Percentiles rank a stretch among this genome's conserved stretches.
These are phyloP conservation scores for Colletotrichum sp. DNA, from an alignment of 2,329 filamentous ascomycete genomes.

Conservation along the genomic window DNA sequence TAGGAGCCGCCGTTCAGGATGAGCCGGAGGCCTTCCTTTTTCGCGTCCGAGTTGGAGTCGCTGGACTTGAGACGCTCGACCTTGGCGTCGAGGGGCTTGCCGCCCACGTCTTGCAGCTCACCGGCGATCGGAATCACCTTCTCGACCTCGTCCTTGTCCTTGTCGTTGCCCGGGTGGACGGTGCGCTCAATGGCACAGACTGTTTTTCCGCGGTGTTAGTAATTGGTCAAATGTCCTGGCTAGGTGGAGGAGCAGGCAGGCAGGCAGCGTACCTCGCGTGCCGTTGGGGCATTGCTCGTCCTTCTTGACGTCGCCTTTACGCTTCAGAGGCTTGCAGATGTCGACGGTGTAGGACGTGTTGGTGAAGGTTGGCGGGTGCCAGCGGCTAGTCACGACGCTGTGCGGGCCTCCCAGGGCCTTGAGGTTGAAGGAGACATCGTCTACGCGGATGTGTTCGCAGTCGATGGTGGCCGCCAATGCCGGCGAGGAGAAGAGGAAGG, in stretches of 20 bases:
- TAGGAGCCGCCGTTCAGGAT: conserved; percentile 68
- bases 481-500: conserved; percentile 38
- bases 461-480: conserved; percentile 56
- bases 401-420: conserved; percentile 69
- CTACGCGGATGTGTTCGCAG: conserved; percentile 67
- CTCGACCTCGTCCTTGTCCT: conserved; percentile 51
- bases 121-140: conserved; percentile 78
- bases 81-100: conserved; percentile 67
- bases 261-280: conserved; percentile 61
- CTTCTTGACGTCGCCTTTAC: conserved; percentile 59
- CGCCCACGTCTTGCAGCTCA: conserved; percentile 64
- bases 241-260: not conserved
- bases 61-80: conserved; percentile 70
- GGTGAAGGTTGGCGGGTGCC: conserved; percentile 56
- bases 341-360: conserved; percentile 87
- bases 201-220: conserved; percentile 34
- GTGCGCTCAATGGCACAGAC: conserved; percentile 78
- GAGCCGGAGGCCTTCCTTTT: conserved; percentile 75
- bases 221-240: not conserved
- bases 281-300: conserved; percentile 70
- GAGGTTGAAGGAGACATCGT: conserved; percentile 69
- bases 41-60: conserved; percentile 66
- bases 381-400: conserved; percentile 66
- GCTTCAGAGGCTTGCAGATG: conserved; percentile 72
- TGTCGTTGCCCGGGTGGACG: conserved; percentile 44